Percentiles rank a stretch among this genome's conserved stretches.
Evolutionary conservation across 306 rosid species (phyloP).

Genomic region (Dalbergia cultrata): DNA sequence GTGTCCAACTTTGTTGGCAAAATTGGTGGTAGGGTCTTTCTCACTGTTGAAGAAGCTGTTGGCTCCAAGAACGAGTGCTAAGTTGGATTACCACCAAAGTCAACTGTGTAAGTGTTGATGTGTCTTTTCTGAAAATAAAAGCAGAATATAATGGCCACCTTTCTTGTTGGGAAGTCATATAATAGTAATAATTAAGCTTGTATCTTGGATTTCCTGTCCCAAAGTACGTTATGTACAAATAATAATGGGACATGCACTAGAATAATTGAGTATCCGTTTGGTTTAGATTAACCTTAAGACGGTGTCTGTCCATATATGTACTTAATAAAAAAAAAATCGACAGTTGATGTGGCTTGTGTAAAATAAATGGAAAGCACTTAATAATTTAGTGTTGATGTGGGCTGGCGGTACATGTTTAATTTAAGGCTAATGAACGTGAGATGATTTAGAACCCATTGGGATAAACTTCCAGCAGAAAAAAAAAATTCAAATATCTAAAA

Average conservation of each 20-base stretch:
- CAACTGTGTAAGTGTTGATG: neutral
- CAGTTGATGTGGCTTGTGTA: neutral
- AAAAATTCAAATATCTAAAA: too few relatives aligned
- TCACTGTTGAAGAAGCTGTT: conserved; percentile 87
- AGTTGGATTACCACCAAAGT: conserved; percentile 1
- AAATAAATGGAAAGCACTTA: neutral
- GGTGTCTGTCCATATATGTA: conserved; percentile 1
- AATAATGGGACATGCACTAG: neutral
- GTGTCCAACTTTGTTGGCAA: conserved; percentile 65
- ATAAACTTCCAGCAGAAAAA: too few relatives aligned
- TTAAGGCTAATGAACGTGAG: neutral
- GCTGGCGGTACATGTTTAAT: neutral
- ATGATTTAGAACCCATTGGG: too few relatives aligned
- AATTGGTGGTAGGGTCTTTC: conserved; percentile 68
- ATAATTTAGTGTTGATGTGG: neutral
- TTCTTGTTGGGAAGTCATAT: neutral
- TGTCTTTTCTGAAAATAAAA: conserved; percentile 22
- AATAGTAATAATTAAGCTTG: neutral
- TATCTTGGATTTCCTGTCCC: conserved; percentile 40
- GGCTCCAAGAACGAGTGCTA: conserved; percentile 49
- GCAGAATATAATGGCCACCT: neutral
- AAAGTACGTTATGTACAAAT: neutral
- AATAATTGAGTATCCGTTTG: conserved; percentile 2
- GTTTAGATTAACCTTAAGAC: neutral
- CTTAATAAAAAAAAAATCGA: neutral